phyloP scores from a whole-genome alignment of 1,284 basidiomycete species.

The Boletus semigastroideus region DNA sequence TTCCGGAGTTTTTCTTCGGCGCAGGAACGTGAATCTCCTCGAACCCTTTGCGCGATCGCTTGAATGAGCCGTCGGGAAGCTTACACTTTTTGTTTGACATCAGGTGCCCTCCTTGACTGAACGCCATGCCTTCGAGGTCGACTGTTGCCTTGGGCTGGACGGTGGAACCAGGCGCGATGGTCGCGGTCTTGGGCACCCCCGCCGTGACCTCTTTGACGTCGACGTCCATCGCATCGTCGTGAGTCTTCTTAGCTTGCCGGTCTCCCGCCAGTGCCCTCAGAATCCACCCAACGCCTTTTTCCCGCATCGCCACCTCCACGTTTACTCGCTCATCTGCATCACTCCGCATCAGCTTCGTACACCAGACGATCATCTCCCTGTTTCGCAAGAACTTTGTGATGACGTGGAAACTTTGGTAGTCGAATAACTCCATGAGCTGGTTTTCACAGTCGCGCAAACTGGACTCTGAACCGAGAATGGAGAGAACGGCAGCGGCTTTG shows the following conservation, averaged over 20 bases:
- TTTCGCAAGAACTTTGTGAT: slow-evolving; percentile 94
- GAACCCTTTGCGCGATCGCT: slow-evolving; percentile 94
- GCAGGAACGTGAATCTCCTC: slow-evolving; percentile 98
- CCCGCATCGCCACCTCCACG: slow-evolving; percentile 97
- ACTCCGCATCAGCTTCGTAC: slow-evolving; percentile 91
- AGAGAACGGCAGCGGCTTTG: slow-evolving; percentile 85
- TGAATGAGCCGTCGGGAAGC: slow-evolving; percentile 96
- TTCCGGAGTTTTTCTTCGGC: slow-evolving; percentile 76
- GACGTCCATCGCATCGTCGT: slow-evolving; percentile 75
- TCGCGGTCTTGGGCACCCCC: slow-evolving; percentile 81
- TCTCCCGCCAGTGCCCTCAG: slow-evolving; percentile 84
- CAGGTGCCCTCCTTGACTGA: slow-evolving; percentile 92
- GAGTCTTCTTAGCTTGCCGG: slow-evolving; percentile 54
- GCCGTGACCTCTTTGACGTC: slow-evolving; percentile 52
- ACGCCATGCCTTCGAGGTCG: slow-evolving; percentile 94
- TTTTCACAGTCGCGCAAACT: slow-evolving; percentile 95
- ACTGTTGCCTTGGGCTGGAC: slow-evolving; percentile 85
- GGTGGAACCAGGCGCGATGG: slow-evolving; percentile 84
- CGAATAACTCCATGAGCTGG: slow-evolving; percentile 95
- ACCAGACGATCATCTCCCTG: slow-evolving; percentile 96
- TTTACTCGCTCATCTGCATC: slow-evolving; percentile 91
- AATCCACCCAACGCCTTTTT: slow-evolving; percentile 97
- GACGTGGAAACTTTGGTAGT: slow-evolving; percentile 91
- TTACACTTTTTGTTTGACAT: slow-evolving; percentile 92
- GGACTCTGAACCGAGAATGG: slow-evolving; percentile 88